Percentiles rank a stretch among this genome's conserved stretches.
Evolutionary conservation across 441 rosid species (phyloP).

Genomic region (Pelargonium hybrid): DNA sequence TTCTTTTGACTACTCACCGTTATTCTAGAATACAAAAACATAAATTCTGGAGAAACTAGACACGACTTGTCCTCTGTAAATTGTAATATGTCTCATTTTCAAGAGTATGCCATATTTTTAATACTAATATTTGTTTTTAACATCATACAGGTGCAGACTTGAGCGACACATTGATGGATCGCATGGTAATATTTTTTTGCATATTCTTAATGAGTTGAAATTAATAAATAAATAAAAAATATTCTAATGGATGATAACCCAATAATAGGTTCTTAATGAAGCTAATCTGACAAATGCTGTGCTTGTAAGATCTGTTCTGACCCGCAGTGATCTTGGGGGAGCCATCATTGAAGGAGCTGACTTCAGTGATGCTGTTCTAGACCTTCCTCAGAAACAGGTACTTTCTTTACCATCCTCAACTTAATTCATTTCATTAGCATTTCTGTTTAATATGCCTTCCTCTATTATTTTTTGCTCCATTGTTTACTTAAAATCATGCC

Average conservation of each 20-base stretch:
- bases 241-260: too few species aligned
- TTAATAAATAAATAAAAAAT: too few species aligned
- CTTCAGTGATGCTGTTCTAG: slow-evolving; percentile 87
- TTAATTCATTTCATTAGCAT: too few species aligned
- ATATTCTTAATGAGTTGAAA: too few species aligned
- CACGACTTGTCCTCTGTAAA: too few species aligned
- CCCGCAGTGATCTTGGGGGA: slow-evolving; percentile 91
- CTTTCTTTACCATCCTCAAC: background rate
- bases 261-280: slow-evolving; percentile 59
- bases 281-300: slow-evolving; percentile 82
- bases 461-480: too few species aligned
- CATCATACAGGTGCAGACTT: slow-evolving; percentile 67
- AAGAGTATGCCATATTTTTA: too few species aligned
- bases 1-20: background rate
- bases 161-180: slow-evolving; percentile 94
- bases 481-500: too few species aligned
- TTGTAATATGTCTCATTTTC: too few species aligned
- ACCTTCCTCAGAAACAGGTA: slow-evolving; percentile 84
- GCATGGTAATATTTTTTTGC: slow-evolving; percentile 45
- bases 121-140: background rate
- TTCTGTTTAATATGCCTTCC: too few species aligned
- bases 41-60: too few species aligned
- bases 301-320: slow-evolving; percentile 64
- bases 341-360: slow-evolving; percentile 86
- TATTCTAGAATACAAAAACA: too few species aligned